phyloP scores from a whole-genome alignment of 2,329 filamentous ascomycete species.

The Colletotrichum graminicola region DNA sequence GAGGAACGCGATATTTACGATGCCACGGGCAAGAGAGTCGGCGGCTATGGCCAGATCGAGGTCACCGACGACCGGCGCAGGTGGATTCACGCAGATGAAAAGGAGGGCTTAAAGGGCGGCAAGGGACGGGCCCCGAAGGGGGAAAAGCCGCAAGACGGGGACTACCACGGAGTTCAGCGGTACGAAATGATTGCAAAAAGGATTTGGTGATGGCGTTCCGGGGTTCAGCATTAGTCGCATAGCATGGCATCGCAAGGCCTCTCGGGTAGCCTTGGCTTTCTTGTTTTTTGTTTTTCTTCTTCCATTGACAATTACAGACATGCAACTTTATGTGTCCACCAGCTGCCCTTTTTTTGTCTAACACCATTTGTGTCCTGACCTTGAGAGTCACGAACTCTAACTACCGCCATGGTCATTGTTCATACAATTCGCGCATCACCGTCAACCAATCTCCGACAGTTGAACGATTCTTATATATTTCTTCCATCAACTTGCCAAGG shows the following conservation, averaged over 20 bases:
- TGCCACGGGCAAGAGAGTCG: conserved; percentile 79
- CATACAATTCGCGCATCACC: neutral
- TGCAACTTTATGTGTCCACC: neutral
- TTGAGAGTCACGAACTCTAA: neutral
- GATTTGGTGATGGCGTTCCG: conserved; percentile 77
- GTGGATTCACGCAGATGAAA: conserved; percentile 89
- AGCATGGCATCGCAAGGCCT: conserved; percentile 4
- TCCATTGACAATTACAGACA: neutral
- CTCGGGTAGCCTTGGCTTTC: neutral
- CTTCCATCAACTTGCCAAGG: neutral
- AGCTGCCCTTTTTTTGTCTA: neutral
- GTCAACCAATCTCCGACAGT: neutral
- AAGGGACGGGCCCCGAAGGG: conserved; percentile 68
- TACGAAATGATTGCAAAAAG: conserved; percentile 98
- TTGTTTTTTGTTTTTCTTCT: neutral
- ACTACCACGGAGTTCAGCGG: conserved; percentile 76
- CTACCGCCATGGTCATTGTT: neutral
- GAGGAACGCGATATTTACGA: conserved; percentile 69
- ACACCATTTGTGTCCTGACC: neutral
- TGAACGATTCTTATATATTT: neutral
- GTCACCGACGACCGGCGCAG: conserved; percentile 87
- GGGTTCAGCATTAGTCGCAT: neutral
- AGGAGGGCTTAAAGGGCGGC: conserved; percentile 73
- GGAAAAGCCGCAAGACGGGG: conserved; percentile 57
- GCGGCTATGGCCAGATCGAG: conserved; percentile 88